Base-by-base conservation (phyloP, 768 basidiomycete genomes). In the Lyophyllum decastes region DNA sequence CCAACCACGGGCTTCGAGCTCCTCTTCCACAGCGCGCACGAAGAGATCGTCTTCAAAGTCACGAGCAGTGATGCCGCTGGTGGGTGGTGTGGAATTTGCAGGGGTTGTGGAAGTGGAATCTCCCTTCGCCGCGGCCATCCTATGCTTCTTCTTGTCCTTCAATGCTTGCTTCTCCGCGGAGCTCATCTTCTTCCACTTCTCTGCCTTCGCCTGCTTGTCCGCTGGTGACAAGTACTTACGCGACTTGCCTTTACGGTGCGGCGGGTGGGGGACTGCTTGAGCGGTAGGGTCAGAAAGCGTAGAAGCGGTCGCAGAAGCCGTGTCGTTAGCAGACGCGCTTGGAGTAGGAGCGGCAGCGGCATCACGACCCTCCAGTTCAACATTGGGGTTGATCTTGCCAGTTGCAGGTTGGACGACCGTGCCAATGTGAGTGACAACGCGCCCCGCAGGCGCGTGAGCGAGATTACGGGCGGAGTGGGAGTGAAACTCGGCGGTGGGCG, bases 21-120 rank as follows among this genome's bases (percentile, higher is more conserved):
- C 33, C 16, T 47, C 54, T 4, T 47, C 8, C 1, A 55, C 16
- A 2, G 56, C 30, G 24, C 56, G 56, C 12, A n/a, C 22, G 33
- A 57, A 47, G 9, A 52, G 46, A 17, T 53, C 40, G 12, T 57
- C 49, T 6, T 57, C 56, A 52, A 60, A 19, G 40, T 60, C 58
- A 2, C 58, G 58, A 8, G 40, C 14, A 43, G 46, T 2, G 24
- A 53, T 6, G 11, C 30, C 21, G 26, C 3, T 22, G 48, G 35
- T 40, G 12, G 4, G 9, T 4, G 34, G 40, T 5, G 52, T 44
- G 16, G 52, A 14, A 45, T 40, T 10, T 1, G 41, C 1, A 33
- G 52, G 19, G 24, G 40, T 7, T 4, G 59, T 47, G 25, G 33
- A 27, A 34, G 44, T 19, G 52, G n/a, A 25, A 26, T 22, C 7